Percentiles rank a stretch among this genome's conserved stretches.
Evolutionary conservation across 1,284 basidiomycete species (phyloP).

Genomic region (Rhodotorula mucilaginosa): DNA sequence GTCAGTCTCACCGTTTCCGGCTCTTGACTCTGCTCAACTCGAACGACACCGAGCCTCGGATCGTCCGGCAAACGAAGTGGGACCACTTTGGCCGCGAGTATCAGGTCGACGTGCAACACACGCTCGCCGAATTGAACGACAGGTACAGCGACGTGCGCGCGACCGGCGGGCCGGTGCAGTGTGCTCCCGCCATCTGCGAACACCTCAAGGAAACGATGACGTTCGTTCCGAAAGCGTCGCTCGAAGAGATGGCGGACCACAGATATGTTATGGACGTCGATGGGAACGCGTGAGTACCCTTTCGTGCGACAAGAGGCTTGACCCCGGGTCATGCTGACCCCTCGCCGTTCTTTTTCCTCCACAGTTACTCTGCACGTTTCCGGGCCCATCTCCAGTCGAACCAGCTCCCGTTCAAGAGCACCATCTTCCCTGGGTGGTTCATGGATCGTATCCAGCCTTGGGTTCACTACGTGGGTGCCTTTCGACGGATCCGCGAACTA

Average conservation of each 20-base stretch:
- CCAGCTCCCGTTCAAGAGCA: slow-evolving; percentile 63
- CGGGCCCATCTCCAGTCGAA: slow-evolving; percentile 60
- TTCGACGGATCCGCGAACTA: slow-evolving; percentile 36
- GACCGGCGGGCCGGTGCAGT: slow-evolving; percentile 19
- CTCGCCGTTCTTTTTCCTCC: background rate
- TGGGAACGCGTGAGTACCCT: slow-evolving; percentile 50
- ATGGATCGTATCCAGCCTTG: slow-evolving; percentile 41
- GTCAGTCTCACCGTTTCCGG: slow-evolving; percentile 16
- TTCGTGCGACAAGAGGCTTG: no score
- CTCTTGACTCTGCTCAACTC: slow-evolving; percentile 19
- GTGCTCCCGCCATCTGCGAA: slow-evolving; percentile 16
- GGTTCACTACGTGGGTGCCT: slow-evolving; percentile 44
- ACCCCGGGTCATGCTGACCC: background rate
- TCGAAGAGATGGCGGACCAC: slow-evolving; percentile 42
- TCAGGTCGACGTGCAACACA: slow-evolving; percentile 24
- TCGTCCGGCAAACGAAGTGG: background rate
- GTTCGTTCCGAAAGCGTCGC: slow-evolving; percentile 3
- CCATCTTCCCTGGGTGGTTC: slow-evolving; percentile 58
- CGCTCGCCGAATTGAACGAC: slow-evolving; percentile 8
- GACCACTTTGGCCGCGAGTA: slow-evolving; percentile 15
- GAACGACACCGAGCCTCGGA: background rate
- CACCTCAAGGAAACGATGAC: slow-evolving; percentile 16
- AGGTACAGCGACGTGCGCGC: slow-evolving; percentile 15
- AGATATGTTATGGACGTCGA: slow-evolving; percentile 53
- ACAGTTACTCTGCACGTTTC: background rate